Base-by-base conservation (phyloP, 345 rosid species). In the Gynandropsis gynandra region DNA sequence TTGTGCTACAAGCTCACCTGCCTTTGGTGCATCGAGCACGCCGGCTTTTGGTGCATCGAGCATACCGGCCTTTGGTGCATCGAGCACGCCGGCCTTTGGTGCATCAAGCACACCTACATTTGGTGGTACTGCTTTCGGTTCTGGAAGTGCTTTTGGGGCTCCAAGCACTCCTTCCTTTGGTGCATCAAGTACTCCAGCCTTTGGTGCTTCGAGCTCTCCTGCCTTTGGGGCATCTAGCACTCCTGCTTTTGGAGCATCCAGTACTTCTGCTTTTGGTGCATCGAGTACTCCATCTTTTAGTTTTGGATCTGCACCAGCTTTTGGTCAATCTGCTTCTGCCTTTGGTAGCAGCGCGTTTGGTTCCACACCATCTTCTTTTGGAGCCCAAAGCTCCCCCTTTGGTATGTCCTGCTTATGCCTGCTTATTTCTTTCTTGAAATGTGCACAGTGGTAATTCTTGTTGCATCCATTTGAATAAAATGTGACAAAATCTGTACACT, bases 261-360 rank as follows among this genome's bases (percentile, higher is more conserved):
- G 67, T 54, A 39, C 76, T 34, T 75, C 82, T 44, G 54, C 77
- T 33, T 83, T 80, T 61, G 90, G 84, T 13, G 60, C 80, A 38
- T 64, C 88, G 20, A 76, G 72, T 51, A 38, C 76, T 10, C 66
- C 89, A 47, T 71, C 84, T 5, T 81, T 81, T 57, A 75, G 71
- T 70, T 85, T 82, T 67, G 71, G 75, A 37, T 74, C 95, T 5
- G 50, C 77, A 59, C 79, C 89, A 40, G 73, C 82, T 56, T 87
- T 87, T 67, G 96, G 80, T 45, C 98, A 87, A 52, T 70, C 96
- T 50, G 38, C 74, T 18, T 59, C 97, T 39, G 70, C 87, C 27
- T 88, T 93, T 80, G 80, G 84, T 50, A 80, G 85, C 73, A 81
- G 73, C 52, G 63, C 83, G 44, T 89, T 89, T 66, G 87, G 78